Base-by-base conservation (phyloP, 2,329 filamentous ascomycete genomes). In the Fusarium succisae region DNA sequence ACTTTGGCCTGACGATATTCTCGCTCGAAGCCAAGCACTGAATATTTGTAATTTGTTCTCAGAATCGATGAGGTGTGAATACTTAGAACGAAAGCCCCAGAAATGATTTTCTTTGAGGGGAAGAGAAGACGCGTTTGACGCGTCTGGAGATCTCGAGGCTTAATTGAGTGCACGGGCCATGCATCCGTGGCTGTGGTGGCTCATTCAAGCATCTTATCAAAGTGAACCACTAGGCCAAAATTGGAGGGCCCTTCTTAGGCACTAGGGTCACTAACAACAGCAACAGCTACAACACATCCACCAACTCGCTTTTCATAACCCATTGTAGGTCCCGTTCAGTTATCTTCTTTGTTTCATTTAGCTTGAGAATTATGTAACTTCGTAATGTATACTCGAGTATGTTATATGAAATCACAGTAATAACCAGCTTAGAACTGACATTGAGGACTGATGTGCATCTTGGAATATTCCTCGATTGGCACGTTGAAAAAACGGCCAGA, bases 1-100 rank as follows among this genome's bases (percentile, higher is more conserved):
- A 20, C 5, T 35, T 28, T 24, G 11, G 24, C 41, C 79, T 78
- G 41, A 82, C 74, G 73, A 77, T 80, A 11, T 43, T 60, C 22
- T 43, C 41, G 38, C 45, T 53, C 26, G 17, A 35, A 37, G 24
- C 22, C 24, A n/a, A 47, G 48, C 26, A 58, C 47, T 43, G 24
- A 20, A 13, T 22, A 15, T 37, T 24, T 56, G 8, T 44, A 26
- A 53, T 22, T 47, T 9, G 35, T n/a, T 28, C 26, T 9, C 41
- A 28, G 24, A 69, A 41, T 30, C 7, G n/a, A 69, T 37, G 26
- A 35, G 26, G 24, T 39, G 32, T 60, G n/a, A 35, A 39, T 62
- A 37, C 26, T 44, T 51, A 28, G 43, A 60, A 53, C 48, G 59
- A 62, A 39, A 24, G 30, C 44, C 18, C 26, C 35, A 30, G 24